Conservation (phyloP, 1,284 basidiomycete genomes). For the Stygiomarasmius scandens region DNA sequence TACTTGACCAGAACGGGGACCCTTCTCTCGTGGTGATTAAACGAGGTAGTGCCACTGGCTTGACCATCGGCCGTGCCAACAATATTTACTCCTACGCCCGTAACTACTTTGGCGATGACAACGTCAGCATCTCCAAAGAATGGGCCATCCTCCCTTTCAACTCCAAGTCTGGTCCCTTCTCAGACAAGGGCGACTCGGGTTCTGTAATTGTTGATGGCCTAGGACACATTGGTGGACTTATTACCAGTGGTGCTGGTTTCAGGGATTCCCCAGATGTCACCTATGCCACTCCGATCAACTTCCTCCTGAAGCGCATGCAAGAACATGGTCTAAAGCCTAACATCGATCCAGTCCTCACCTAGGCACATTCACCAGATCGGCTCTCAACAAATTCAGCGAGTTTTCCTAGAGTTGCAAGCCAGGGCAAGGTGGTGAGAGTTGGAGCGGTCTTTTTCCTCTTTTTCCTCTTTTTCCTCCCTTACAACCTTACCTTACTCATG, state of each 20-base stretch:
- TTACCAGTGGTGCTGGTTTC: conserved; percentile 12
- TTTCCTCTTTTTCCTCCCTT: too few relatives aligned
- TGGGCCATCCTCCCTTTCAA: conserved; percentile 13
- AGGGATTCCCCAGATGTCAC: conserved; percentile 6
- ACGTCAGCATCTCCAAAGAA: conserved; percentile 9
- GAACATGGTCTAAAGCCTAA: too few relatives aligned
- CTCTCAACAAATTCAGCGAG: too few relatives aligned
- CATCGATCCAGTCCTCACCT: too few relatives aligned
- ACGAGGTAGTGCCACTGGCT: conserved; percentile 26
- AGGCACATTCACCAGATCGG: too few relatives aligned
- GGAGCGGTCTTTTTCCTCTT: too few relatives aligned
- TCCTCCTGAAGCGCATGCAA: too few relatives aligned
- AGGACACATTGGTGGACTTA: conserved; percentile 14
- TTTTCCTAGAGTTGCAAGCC: too few relatives aligned
- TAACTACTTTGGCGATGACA: conserved; percentile 13
- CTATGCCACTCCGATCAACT: conserved; percentile 9
- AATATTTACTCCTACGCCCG: conserved; percentile 14
- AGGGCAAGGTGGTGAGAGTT: too few relatives aligned
- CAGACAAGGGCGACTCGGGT: conserved; percentile 17
- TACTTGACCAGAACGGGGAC: conserved; percentile 21
- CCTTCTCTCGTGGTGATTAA: conserved; percentile 29
- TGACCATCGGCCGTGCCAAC: conserved; percentile 31
- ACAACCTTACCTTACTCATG: too few relatives aligned
- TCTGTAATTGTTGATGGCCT: conserved; percentile 14
- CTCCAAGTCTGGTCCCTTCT: conserved; percentile 9